Percentiles rank a stretch among this genome's conserved stretches.
These are phyloP conservation scores for Omphalotus olearius DNA, from an alignment of 1,284 basidiomycete genomes.

Conservation along the genomic window DNA sequence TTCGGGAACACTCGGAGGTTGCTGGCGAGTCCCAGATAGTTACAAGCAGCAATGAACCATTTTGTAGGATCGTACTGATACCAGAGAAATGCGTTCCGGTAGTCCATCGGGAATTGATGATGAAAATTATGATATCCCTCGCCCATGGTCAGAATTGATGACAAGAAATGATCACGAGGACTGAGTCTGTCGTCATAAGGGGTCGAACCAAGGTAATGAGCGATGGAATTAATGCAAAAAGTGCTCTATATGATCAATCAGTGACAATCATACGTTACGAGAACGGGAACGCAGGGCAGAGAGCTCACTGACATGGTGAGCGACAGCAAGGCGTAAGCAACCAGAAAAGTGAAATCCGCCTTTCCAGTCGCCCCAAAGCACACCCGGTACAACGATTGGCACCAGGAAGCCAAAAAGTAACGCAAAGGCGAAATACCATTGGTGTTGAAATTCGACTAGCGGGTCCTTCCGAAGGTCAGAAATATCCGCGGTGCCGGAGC, in stretches of 20 bases:
- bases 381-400: constrained; percentile 72
- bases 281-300: not conserved
- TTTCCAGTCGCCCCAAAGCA: constrained; percentile 79
- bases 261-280: constrained; percentile 4
- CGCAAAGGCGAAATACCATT: constrained; percentile 66
- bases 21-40: constrained; percentile 64
- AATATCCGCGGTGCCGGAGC: constrained; percentile 74
- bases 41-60: constrained; percentile 79
- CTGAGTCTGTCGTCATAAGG: constrained; percentile 85
- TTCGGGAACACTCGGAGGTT: constrained; percentile 82
- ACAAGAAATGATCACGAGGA: constrained; percentile 81
- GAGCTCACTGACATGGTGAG: constrained; percentile 72
- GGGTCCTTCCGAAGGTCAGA: constrained; percentile 76
- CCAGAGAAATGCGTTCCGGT: constrained; percentile 56
- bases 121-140: constrained; percentile 95
- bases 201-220: constrained; percentile 81
- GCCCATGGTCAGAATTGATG: constrained; percentile 84
- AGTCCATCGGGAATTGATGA: constrained; percentile 61
- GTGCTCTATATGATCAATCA: constrained; percentile 48
- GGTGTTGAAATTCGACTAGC: constrained; percentile 83
- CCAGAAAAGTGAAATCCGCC: constrained; percentile 83
- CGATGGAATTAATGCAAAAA: constrained; percentile 90
- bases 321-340: constrained; percentile 55
- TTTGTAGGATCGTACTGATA: constrained; percentile 72
- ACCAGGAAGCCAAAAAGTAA: constrained; percentile 67